A percentile compares a stretch with the other conserved stretches of the same genome.
These are phyloP conservation scores for Cytospora leucostoma DNA, from an alignment of 2,329 filamentous ascomycete species.

Conservation along the genomic window DNA sequence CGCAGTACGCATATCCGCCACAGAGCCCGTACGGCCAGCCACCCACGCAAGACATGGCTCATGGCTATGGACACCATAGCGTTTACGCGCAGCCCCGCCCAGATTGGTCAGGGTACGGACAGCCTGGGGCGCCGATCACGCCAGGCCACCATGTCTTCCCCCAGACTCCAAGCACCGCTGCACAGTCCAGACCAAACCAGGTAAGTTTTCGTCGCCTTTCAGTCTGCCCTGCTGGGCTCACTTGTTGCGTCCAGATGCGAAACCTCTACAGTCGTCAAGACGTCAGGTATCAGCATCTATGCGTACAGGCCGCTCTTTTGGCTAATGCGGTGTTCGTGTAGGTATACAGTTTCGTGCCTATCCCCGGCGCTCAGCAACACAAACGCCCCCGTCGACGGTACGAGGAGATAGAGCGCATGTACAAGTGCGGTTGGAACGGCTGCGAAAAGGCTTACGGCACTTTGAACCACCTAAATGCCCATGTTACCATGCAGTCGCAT, in stretches of 20 bases:
- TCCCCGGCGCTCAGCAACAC: conserved; percentile 94
- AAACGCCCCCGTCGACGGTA: conserved; percentile 92
- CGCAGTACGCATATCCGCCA: conserved; percentile 38
- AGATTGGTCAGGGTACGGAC: conserved; percentile 71
- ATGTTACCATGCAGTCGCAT: conserved; percentile 98
- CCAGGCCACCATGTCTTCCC: conserved; percentile 57
- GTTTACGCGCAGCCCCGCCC: conserved; percentile 68
- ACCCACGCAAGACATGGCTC: conserved; percentile 81
- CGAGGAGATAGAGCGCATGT: conserved; percentile 99
- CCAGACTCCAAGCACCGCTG: conserved; percentile 55
- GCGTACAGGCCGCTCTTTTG: conserved; percentile 33
- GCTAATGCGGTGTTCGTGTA: conserved; percentile 48
- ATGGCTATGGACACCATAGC: conserved; percentile 66
- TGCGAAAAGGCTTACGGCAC: conserved; percentile 99
- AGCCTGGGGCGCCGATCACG: conserved; percentile 50
- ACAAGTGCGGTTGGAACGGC: conserved; percentile 98
- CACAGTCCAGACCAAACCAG: conserved; percentile 59
- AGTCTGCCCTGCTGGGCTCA: background rate
- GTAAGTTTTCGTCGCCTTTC: conserved; percentile 47
- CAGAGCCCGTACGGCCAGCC: conserved; percentile 71
- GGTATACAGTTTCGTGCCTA: conserved; percentile 97
- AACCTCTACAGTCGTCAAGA: conserved; percentile 12
- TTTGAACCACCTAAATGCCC: conserved; percentile 94
- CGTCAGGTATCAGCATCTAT: conserved; percentile 39
- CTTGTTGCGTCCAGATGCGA: conserved; percentile 2